phyloP scores from a whole-genome alignment of 495 filamentous ascomycete genomes.

The Xylaria scruposa region DNA sequence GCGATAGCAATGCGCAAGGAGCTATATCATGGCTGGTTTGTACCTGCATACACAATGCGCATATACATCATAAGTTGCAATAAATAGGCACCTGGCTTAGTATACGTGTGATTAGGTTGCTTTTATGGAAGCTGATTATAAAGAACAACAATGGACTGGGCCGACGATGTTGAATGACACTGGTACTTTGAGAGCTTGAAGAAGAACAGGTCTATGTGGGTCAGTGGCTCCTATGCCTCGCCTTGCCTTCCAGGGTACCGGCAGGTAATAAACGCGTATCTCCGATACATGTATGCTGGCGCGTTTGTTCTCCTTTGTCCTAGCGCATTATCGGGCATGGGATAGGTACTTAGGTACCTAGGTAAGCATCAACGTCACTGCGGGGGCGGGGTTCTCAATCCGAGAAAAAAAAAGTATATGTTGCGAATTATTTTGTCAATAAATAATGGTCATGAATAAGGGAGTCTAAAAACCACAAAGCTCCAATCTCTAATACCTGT shows the following conservation, averaged over 20 bases:
- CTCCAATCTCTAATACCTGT: neutral
- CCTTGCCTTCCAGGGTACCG: no score
- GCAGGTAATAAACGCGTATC: neutral
- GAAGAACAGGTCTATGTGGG: neutral
- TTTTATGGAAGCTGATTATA: neutral
- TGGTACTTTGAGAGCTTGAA: neutral
- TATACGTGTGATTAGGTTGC: neutral
- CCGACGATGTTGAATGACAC: neutral
- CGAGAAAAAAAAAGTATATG: neutral
- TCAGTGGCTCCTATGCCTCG: neutral
- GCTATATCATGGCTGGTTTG: neutral
- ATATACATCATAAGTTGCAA: neutral
- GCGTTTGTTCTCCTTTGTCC: neutral
- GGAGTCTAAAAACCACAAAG: neutral
- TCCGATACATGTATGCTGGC: neutral
- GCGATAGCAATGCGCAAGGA: neutral
- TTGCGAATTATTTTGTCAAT: neutral
- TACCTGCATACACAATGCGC: neutral
- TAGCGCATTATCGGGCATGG: conserved; percentile 1
- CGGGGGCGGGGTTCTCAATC: conserved; percentile 25
- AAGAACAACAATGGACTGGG: neutral
- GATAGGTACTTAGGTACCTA: no score
- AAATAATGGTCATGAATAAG: neutral
- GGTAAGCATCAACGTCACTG: conserved; percentile 21
- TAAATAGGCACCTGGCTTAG: neutral